phyloP scores from a whole-genome alignment of 2,329 filamentous ascomycete genomes.

The Colletotrichum chlorophyti region DNA sequence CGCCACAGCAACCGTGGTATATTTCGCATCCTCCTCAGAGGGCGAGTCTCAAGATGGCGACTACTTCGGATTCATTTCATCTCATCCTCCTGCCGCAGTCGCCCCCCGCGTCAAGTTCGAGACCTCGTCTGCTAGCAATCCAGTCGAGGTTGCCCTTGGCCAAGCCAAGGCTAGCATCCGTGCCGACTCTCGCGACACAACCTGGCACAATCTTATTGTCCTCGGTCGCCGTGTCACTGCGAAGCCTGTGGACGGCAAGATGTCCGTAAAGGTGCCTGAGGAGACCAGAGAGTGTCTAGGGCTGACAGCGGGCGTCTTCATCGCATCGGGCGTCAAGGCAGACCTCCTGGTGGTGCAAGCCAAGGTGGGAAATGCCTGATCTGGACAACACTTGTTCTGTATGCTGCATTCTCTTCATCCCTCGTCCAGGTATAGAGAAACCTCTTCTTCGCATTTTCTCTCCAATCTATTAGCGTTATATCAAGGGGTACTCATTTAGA shows the following conservation, averaged over 20 bases:
- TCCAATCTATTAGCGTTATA: no score
- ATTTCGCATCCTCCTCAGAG: constrained; percentile 35
- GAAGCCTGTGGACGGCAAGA: constrained; percentile 17
- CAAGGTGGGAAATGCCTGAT: not conserved
- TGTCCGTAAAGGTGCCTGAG: constrained; percentile 23
- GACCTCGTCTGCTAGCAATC: constrained; percentile 10
- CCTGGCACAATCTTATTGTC: constrained; percentile 35
- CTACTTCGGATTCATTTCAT: constrained; percentile 37
- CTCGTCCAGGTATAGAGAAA: no score
- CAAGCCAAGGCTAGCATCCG: constrained; percentile 22
- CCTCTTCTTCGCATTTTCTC: no score
- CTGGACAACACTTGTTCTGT: not conserved
- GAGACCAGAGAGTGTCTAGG: constrained; percentile 37
- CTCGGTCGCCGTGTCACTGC: constrained; percentile 33
- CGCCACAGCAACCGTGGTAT: constrained; percentile 79
- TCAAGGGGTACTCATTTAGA: no score
- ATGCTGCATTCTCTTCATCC: not conserved
- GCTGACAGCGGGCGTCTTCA: constrained; percentile 27
- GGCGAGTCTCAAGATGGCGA: constrained; percentile 27
- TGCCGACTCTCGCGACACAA: constrained; percentile 7
- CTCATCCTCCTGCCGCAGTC: constrained; percentile 31
- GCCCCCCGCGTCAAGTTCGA: constrained; percentile 33
- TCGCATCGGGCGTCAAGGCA: constrained; percentile 34
- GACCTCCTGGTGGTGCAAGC: constrained; percentile 36
- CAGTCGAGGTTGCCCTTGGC: constrained; percentile 11